A percentile compares a stretch with the other conserved stretches of the same genome.
phyloP scores from a whole-genome alignment of 345 rosid genomes.

The Eucalyptus erythrocorys region DNA sequence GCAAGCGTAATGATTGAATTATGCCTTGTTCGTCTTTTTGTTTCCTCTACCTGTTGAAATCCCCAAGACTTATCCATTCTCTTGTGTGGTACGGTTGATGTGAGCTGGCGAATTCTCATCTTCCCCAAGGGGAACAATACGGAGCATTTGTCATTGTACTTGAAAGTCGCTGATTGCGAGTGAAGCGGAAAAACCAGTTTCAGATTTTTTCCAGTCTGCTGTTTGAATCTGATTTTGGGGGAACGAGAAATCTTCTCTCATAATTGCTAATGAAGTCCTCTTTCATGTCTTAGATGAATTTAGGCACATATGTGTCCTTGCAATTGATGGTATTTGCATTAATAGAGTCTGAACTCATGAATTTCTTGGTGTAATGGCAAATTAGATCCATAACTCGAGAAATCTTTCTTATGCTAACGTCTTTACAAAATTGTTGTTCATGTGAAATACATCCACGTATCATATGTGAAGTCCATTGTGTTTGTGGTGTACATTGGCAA shows the following conservation, averaged over 20 bases:
- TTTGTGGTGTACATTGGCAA: background rate
- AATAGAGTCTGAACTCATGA: background rate
- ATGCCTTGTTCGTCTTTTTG: no score
- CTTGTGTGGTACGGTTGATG: conserved; percentile 25
- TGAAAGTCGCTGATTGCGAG: conserved; percentile 2
- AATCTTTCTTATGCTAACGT: background rate
- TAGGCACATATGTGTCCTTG: background rate
- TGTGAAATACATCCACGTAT: background rate
- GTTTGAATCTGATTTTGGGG: background rate
- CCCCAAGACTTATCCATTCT: conserved; percentile 14
- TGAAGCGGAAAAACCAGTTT: conserved; percentile 3
- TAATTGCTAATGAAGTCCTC: background rate
- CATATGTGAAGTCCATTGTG: background rate
- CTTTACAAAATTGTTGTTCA: background rate
- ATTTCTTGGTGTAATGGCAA: background rate
- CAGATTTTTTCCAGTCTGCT: background rate
- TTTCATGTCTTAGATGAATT: background rate
- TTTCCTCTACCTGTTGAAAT: no score
- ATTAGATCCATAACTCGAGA: background rate
- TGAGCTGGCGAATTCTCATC: background rate
- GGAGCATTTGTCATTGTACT: conserved; percentile 1
- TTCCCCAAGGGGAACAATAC: conserved; percentile 6
- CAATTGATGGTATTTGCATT: background rate
- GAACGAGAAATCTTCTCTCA: background rate
- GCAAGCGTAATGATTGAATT: background rate